phyloP scores from a whole-genome alignment of 768 basidiomycete species.

The Scleroderma citrinum region DNA sequence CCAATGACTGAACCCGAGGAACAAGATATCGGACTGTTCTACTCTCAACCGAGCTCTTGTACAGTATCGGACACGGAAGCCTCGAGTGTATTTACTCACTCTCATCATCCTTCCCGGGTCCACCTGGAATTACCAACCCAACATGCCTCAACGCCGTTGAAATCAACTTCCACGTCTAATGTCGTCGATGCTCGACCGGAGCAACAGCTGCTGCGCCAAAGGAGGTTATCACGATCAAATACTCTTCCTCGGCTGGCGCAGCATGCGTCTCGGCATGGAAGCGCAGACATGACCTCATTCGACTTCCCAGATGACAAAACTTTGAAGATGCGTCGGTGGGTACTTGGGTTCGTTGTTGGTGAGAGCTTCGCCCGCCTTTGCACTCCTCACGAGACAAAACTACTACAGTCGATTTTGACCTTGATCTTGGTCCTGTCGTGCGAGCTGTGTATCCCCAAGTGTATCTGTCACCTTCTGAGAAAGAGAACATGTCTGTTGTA shows the following conservation, averaged over 20 bases:
- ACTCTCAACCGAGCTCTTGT: conserved; percentile 21
- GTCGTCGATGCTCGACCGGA: conserved; percentile 16
- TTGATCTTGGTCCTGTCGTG: conserved; percentile 80
- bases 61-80: conserved; percentile 20
- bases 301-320: conserved; percentile 43
- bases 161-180: conserved; percentile 32
- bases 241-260: conserved; percentile 40
- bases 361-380: conserved; percentile 12
- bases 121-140: conserved; percentile 5
- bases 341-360: conserved; percentile 62
- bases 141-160: conserved; percentile 13
- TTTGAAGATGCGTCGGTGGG: conserved; percentile 56
- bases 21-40: conserved; percentile 25
- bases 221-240: conserved; percentile 37
- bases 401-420: conserved; percentile 76
- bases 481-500: conserved; percentile 67
- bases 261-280: conserved; percentile 23
- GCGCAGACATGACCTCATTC: conserved; percentile 36
- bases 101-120: conserved; percentile 14
- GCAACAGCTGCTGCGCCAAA: conserved; percentile 8
- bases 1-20: conserved; percentile 14
- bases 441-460: conserved; percentile 64
- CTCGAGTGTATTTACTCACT: conserved; percentile 8
- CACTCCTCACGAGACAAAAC: background rate
- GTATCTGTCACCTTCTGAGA: conserved; percentile 57